Base-by-base conservation (phyloP, 106 monocot species). In the Alisma plantagoaquatica region DNA sequence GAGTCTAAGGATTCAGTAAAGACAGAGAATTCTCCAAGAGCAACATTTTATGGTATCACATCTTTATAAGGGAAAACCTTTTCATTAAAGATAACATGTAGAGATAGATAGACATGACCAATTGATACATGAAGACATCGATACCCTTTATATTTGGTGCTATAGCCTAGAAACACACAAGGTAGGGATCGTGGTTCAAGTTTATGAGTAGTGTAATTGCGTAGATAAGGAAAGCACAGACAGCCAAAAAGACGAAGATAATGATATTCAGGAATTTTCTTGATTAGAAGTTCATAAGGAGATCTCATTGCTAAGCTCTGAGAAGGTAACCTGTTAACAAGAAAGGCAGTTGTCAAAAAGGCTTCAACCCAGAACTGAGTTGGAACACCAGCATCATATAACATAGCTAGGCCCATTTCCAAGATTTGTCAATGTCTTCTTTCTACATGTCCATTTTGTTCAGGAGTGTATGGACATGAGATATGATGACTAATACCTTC, bases 371-470 rank as follows among this genome's bases (percentile, higher is more conserved):
- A 70, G 30, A 52, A 61, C 2, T 26, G 5, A 1, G 41, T 28
- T 0, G 61, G 69, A 0, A 70, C 0, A 2, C 0, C 12, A 17
- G 61, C 31, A n/a, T 69, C 50, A 43, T 16, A 10, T 4, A 69
- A 11, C 2, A 59, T 18, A 12, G 68, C 23, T 1, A 69, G 27
- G 1, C 59, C 46, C 1, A 27, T 43, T 51, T 69, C 60, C 10
- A 52, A 33, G 19, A 69, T 52, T 27, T 68, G 59, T 20, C 59
- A 2, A 41, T 68, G 67, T 59, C 59, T 68, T 0, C 58, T 20
- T 28, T 70, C 61, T n/a, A 31, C 41, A 0, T 33, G 2, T 2
- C 69, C 61, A 61, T 61, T 70, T 24, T 70, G 38, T 19, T 54
- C 16, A 19, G 22, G 10, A 21, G 8, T 22, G 20, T n/a, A 6